Evolutionary conservation across 768 basidiomycete species (phyloP).

Genomic region (Rickenella mellea): DNA sequence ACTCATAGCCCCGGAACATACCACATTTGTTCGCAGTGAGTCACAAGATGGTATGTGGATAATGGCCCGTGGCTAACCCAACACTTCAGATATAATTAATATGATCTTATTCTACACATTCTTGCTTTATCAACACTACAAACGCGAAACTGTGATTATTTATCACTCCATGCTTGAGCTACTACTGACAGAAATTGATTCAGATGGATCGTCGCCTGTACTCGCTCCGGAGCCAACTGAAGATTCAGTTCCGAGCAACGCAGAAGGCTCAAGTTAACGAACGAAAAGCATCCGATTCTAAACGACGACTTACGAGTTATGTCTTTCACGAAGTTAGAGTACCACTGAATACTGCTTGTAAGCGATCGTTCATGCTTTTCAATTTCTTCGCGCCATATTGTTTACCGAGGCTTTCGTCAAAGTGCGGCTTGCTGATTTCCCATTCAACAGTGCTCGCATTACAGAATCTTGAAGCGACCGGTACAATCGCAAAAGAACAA

Average conservation of each 20-base stretch:
- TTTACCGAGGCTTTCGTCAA: not conserved
- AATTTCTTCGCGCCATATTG: not conserved
- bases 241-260: slow-evolving; percentile 52
- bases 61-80: slow-evolving; percentile 10
- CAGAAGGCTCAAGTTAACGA: slow-evolving; percentile 69
- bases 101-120: slow-evolving; percentile 75
- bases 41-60: not conserved
- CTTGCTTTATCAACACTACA: slow-evolving; percentile 68
- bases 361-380: not conserved
- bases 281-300: slow-evolving; percentile 34
- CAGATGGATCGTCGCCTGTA: slow-evolving; percentile 55
- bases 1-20: too few species aligned
- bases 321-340: slow-evolving; percentile 35
- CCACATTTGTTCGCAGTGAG: slow-evolving; percentile 8
- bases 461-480: slow-evolving; percentile 30
- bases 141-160: slow-evolving; percentile 43
- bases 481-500: slow-evolving; percentile 18
- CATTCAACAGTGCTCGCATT: slow-evolving; percentile 22
- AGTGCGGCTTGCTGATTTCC: not conserved
- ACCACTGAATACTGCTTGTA: slow-evolving; percentile 34
- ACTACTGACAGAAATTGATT: too few species aligned
- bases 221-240: slow-evolving; percentile 64
- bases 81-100: slow-evolving; percentile 53
- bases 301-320: slow-evolving; percentile 30
- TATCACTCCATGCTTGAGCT: not conserved